Conservation (phyloP, 2,329 filamentous ascomycete species). For the Curvularia spicifera region DNA sequence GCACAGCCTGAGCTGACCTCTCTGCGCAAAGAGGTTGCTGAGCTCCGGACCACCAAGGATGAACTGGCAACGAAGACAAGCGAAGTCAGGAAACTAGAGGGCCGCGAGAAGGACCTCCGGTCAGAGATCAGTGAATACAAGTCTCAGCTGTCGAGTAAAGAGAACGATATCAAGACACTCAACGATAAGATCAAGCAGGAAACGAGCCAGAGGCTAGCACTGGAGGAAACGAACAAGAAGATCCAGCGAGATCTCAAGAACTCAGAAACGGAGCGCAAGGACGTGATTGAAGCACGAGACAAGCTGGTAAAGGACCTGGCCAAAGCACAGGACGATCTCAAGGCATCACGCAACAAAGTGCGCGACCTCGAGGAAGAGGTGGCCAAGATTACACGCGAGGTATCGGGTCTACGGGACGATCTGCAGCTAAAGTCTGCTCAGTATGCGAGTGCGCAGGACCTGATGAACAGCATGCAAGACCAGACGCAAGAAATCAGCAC, state of each 20-base stretch:
- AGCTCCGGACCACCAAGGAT: conserved; percentile 76
- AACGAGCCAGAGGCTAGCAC: conserved; percentile 70
- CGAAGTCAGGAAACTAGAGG: conserved; percentile 78
- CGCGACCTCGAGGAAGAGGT: conserved; percentile 78
- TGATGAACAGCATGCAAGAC: conserved; percentile 91
- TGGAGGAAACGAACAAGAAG: conserved; percentile 79
- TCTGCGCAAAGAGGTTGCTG: conserved; percentile 76
- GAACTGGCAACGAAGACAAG: conserved; percentile 69
- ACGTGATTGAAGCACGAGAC: conserved; percentile 75
- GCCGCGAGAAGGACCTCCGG: conserved; percentile 80
- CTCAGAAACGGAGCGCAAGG: conserved; percentile 78
- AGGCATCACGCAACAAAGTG: conserved; percentile 61
- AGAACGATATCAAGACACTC: conserved; percentile 76
- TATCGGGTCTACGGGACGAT: conserved; percentile 74
- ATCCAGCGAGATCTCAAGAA: conserved; percentile 78
- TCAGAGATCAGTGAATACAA: conserved; percentile 74
- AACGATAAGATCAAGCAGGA: conserved; percentile 81
- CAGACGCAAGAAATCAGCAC: conserved; percentile 86
- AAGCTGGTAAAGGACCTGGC: conserved; percentile 73
- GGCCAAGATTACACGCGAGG: conserved; percentile 71
- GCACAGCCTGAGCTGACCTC: conserved; percentile 83
- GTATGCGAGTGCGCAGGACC: conserved; percentile 80
- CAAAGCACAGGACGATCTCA: conserved; percentile 74
- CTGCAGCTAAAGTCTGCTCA: conserved; percentile 83
- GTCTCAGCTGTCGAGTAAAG: conserved; percentile 73